phyloP scores from a whole-genome alignment of 495 filamentous ascomycete species.

The Astrocystis sublimbata region DNA sequence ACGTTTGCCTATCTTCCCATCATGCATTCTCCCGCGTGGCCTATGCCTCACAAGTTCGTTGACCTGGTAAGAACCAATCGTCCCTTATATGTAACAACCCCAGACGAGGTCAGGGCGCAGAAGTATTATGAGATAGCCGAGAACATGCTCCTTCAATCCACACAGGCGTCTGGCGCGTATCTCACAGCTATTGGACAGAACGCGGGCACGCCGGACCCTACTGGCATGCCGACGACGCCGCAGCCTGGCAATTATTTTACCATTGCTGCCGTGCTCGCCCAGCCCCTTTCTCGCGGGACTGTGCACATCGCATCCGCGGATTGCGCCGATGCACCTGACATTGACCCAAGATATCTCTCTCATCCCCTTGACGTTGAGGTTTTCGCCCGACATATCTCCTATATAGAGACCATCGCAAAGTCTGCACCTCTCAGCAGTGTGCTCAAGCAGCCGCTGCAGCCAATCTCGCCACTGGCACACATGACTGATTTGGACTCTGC shows the following conservation, averaged over 20 bases:
- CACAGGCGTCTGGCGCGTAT: constrained; percentile 10
- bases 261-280: constrained; percentile 42
- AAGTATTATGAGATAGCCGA: constrained; percentile 12
- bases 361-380: constrained; percentile 54
- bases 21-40: not conserved
- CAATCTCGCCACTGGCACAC: not conserved
- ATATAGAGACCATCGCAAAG: constrained; percentile 5
- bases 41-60: not conserved
- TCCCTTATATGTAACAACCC: not conserved
- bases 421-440: constrained; percentile 9
- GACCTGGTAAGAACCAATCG: not conserved
- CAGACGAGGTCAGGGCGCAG: no score
- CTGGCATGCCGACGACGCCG: no score
- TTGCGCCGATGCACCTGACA: constrained; percentile 36
- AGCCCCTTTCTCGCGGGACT: constrained; percentile 59
- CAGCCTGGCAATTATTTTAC: constrained; percentile 43
- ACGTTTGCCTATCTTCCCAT: constrained; percentile 17
- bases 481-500: constrained; percentile 5
- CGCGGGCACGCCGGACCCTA: no score
- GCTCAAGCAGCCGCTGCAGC: constrained; percentile 12
- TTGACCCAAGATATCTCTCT: constrained; percentile 58
- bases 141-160: constrained; percentile 13
- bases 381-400: constrained; percentile 34
- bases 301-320: constrained; percentile 55
- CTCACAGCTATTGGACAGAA: constrained; percentile 7